Evolutionary conservation across 768 basidiomycete species (phyloP), one percentile per base, ranked within the genome.

Genomic region (Phylloporus scabripes): DNA sequence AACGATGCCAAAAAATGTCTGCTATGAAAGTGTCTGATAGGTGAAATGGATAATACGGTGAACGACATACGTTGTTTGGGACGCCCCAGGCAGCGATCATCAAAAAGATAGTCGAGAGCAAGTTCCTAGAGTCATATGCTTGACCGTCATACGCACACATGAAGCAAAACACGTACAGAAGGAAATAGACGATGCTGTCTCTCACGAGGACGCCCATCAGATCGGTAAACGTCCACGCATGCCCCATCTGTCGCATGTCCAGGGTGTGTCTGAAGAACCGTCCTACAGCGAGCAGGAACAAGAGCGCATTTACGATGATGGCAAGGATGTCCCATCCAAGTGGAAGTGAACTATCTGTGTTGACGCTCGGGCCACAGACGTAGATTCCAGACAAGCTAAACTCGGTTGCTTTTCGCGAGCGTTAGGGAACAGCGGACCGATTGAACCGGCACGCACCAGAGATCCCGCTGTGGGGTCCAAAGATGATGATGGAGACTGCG

Each of bases 1-100:
- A 32, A 50, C 9, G 40, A 62, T 33, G 18, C 52, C 39, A 17
- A 53, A 60, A 26, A 34, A 59, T 1, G 39, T 40, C 7, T 15
- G 3, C 32, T 33, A 10, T 6, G 15, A 14, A 33, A 33, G 7
- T 14, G 10, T 10, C 28, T 10, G 28, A 7, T 11, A 4, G 7
- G 7, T 10, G 28, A 29, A 29, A 29, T 11, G 28, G 28, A 29
- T 11, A 7, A 29, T 29, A 11, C 15, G 8, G 7, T 5, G 8
- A 7, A 33, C 7, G 33, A 50, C 50, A 26, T 45, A 52, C 60
- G 31, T 56, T 42, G 8, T 39, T 17, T 28, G 51, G 51, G 26
- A 48, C 3, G 12, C 60, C 46, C 53, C 51, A 61, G 43, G 54
- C 31, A 20, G 10, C 7, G 32, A 33, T 15, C 32, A 33, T 33